Conservation (phyloP, 2,329 filamentous ascomycete genomes). For the Phoma sp. region DNA sequence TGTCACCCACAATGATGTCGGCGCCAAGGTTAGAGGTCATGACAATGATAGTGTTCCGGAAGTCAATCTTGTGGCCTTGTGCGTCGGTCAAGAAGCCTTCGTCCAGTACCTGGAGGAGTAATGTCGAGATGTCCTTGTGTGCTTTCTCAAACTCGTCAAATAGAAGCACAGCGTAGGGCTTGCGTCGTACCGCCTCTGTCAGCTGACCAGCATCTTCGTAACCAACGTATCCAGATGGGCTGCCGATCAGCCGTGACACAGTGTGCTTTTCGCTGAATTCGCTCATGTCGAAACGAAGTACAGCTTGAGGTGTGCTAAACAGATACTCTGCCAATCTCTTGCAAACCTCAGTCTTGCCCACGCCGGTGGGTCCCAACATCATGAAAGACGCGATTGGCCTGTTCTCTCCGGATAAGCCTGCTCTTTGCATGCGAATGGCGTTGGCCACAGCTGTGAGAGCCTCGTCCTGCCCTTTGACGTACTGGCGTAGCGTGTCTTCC, state of each 20-base stretch:
- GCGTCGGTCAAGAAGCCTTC: slow-evolving; percentile 95
- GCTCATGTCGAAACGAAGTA: slow-evolving; percentile 95
- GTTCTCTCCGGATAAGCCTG: slow-evolving; percentile 89
- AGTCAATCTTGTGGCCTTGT: slow-evolving; percentile 96
- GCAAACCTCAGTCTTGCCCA: slow-evolving; percentile 96
- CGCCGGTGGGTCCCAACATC: slow-evolving; percentile 95
- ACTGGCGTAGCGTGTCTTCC: slow-evolving; percentile 85
- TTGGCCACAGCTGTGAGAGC: slow-evolving; percentile 89
- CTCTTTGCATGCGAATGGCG: slow-evolving; percentile 91
- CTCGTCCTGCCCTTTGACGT: slow-evolving; percentile 91
- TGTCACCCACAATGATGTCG: slow-evolving; percentile 81
- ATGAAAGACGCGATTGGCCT: slow-evolving; percentile 93
- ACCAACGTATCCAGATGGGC: slow-evolving; percentile 85
- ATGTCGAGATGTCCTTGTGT: slow-evolving; percentile 89
- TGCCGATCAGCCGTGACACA: slow-evolving; percentile 88
- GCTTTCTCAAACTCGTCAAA: slow-evolving; percentile 99
- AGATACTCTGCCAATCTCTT: slow-evolving; percentile 94
- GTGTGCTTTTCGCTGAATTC: slow-evolving; percentile 99
- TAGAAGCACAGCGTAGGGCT: slow-evolving; percentile 91
- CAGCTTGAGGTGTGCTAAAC: slow-evolving; percentile 89
- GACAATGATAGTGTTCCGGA: slow-evolving; percentile 95
- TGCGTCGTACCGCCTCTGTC: slow-evolving; percentile 91
- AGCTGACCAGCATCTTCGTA: slow-evolving; percentile 97
- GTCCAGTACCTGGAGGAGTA: slow-evolving; percentile 92
- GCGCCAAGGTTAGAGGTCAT: slow-evolving; percentile 95